Conservation (phyloP, 2,329 filamentous ascomycete species). For the Fusarium brachygibbosum region DNA sequence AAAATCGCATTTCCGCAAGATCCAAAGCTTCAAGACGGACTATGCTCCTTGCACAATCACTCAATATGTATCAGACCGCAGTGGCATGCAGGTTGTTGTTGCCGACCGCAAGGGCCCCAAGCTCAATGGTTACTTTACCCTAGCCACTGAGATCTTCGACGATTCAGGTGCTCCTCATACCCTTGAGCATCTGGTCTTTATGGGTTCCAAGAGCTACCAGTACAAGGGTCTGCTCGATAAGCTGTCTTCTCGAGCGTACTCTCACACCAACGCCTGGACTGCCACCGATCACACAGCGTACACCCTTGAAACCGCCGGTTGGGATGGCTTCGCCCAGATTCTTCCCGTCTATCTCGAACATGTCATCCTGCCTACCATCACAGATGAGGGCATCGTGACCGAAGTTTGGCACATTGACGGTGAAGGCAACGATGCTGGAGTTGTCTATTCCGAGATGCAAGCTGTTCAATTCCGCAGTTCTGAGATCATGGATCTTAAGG, state of each 20-base stretch:
- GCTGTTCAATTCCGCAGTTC: constrained; percentile 86
- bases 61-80: constrained; percentile 95
- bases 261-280: constrained; percentile 96
- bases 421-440: constrained; percentile 92
- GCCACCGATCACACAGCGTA: constrained; percentile 97
- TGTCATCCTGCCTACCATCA: constrained; percentile 89
- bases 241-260: constrained; percentile 92
- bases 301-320: constrained; percentile 93
- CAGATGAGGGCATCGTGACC: constrained; percentile 92
- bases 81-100: constrained; percentile 93
- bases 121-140: constrained; percentile 91
- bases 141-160: constrained; percentile 97
- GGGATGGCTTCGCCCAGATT: constrained; percentile 96
- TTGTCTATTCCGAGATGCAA: constrained; percentile 99
- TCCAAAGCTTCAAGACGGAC: constrained; percentile 88
- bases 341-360: constrained; percentile 96
- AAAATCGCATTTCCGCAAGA: constrained; percentile 78
- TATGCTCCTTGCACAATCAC: constrained; percentile 91
- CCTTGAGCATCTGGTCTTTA: constrained; percentile 85
- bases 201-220: constrained; percentile 92
- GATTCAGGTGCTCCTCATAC: constrained; percentile 94
- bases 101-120: constrained; percentile 96
- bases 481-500: constrained; percentile 89
- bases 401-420: constrained; percentile 98
- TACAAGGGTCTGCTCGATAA: constrained; percentile 98